Evolutionary conservation across 768 basidiomycete genomes (phyloP).

Genomic region (Suillus paluster): DNA sequence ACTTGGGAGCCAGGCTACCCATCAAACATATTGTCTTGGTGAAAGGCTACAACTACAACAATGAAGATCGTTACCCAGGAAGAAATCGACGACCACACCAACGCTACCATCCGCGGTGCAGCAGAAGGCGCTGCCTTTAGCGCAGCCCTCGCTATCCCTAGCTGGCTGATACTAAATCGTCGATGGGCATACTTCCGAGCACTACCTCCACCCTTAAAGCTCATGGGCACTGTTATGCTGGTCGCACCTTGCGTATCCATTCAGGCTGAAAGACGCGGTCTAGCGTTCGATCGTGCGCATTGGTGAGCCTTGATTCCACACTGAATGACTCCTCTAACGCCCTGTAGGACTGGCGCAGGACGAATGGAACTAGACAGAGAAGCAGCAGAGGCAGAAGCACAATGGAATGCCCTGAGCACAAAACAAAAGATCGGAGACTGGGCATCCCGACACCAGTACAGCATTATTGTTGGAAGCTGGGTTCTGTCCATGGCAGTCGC

Average conservation of each 20-base stretch:
- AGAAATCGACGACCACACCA: slow-evolving; percentile 58
- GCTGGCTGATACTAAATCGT: slow-evolving; percentile 54
- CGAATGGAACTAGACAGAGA: slow-evolving; percentile 58
- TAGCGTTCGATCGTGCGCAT: slow-evolving; percentile 49
- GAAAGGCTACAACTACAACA: not conserved
- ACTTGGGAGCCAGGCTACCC: no score
- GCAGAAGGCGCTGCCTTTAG: slow-evolving; percentile 56
- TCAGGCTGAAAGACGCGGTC: slow-evolving; percentile 71
- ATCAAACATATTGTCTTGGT: not conserved
- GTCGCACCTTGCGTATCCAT: slow-evolving; percentile 71
- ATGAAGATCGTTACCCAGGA: slow-evolving; percentile 43
- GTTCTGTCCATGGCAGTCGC: slow-evolving; percentile 67
- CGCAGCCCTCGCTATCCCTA: slow-evolving; percentile 52
- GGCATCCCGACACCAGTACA: slow-evolving; percentile 69
- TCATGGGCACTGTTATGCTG: slow-evolving; percentile 67
- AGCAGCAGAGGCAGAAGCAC: slow-evolving; percentile 33
- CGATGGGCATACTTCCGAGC: slow-evolving; percentile 62
- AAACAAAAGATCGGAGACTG: slow-evolving; percentile 64
- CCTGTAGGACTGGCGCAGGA: slow-evolving; percentile 43
- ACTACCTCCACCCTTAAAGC: slow-evolving; percentile 70
- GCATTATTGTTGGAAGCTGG: slow-evolving; percentile 78
- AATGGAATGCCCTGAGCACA: slow-evolving; percentile 55
- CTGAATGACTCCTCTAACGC: not conserved
- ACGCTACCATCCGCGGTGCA: slow-evolving; percentile 63
- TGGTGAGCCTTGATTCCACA: not conserved